Base-by-base conservation (phyloP, 208 protist genomes). In the Herpetomonas muscarum region DNA sequence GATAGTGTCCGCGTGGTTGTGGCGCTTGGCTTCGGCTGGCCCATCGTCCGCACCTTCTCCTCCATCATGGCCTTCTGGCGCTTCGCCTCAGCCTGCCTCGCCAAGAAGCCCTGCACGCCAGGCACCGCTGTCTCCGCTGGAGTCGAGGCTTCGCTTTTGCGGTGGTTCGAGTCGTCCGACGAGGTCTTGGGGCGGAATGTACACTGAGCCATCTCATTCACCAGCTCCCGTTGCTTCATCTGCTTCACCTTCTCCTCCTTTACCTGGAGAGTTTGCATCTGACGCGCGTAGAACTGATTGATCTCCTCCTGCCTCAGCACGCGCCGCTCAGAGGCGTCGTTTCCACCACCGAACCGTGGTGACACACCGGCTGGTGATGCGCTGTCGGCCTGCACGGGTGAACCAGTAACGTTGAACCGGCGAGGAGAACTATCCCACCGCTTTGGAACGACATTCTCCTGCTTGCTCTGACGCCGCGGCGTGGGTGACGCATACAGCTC, bases 191-290 rank as follows among this genome's bases (percentile, higher is more conserved):
- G 87, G 0, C 78, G 75, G 55, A 94, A 94, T 1, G 87, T 94
- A 53, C 87, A 94, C n/a, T 80, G 67, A n/a, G 70, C 59, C 46
- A 86, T 57, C 42, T 94, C 81, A 60, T 82, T 68, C 54, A 64
- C 49, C 34, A 46, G 36, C 61, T 76, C 55, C 1, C 56, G 37
- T 21, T 76, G 61, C 32, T 51, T 70, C 19, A 47, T 21, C 41
- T 72, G 60, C 19, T 58, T 57, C 29, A 71, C 53, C 2, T 61
- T 45, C 22, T 72, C 62, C 10, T 58, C 48, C 32, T 46, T 56
- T 46, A 49, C n/a, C 29, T 64, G 54, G 13, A 86, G 17, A 10
- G 68, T 63, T 3, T 25, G 17, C 54, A 76, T 61, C 47, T 93
- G 81, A 19, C 74, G 73, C 15, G 73, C 44, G 55, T 88, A 88